These are phyloP conservation scores for Begonia masoniana DNA, from an alignment of 306 rosid genomes.

Conservation along the genomic window DNA sequence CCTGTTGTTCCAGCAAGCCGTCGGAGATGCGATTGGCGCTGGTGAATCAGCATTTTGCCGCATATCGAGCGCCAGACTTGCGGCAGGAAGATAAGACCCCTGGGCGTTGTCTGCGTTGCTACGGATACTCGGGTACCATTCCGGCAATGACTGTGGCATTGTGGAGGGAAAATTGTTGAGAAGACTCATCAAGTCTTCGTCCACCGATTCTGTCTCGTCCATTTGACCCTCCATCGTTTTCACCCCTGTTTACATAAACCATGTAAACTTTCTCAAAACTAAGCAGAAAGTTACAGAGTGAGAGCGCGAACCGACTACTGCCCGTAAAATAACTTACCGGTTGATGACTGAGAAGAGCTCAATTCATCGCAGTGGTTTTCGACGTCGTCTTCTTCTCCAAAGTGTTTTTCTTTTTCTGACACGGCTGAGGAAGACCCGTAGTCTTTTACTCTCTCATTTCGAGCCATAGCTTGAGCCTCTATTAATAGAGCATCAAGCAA, in stretches of 20 bases:
- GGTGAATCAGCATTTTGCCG: conserved; percentile 2
- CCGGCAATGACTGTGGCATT: conserved; percentile 34
- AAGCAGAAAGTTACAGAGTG: not conserved
- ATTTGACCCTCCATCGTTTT: conserved; percentile 26
- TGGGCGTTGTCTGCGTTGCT: conserved; percentile 3
- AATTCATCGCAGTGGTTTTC: conserved; percentile 27
- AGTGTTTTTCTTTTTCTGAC: conserved; percentile 24
- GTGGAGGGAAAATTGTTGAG: conserved; percentile 35
- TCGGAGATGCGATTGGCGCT: not conserved
- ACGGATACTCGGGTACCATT: conserved; percentile 33
- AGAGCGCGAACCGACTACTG: too few species aligned
- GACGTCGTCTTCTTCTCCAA: conserved; percentile 9
- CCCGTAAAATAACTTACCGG: conserved; percentile 22
- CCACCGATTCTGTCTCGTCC: conserved; percentile 38
- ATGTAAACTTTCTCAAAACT: not conserved
- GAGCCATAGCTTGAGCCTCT: conserved; percentile 27
- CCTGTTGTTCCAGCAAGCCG: conserved; percentile 43
- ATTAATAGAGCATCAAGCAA: conserved; percentile 41
- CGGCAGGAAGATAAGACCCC: conserved; percentile 7
- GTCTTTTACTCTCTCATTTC: conserved; percentile 17
- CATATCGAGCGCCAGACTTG: too few species aligned
- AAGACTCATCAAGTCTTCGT: conserved; percentile 60
- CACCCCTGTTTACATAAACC: conserved; percentile 15
- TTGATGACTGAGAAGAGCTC: conserved; percentile 26
- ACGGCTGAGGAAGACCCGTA: conserved; percentile 6